phyloP scores from a whole-genome alignment of 2,329 filamentous ascomycete genomes.

The Colletotrichum cereale region DNA sequence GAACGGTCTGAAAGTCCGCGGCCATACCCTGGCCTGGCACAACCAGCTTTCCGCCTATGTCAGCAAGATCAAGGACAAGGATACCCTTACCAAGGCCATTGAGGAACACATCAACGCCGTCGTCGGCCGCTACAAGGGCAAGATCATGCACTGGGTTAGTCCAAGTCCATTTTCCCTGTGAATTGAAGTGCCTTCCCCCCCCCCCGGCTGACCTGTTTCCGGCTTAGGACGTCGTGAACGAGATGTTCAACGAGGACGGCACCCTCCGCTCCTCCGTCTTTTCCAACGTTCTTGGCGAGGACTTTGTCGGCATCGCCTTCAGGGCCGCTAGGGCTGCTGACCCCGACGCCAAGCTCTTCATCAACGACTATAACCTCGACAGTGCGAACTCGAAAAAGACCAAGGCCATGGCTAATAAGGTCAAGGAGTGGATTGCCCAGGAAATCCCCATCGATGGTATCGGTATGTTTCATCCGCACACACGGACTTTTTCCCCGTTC shows the following conservation, averaged over 20 bases:
- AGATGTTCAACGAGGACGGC: slow-evolving; percentile 73
- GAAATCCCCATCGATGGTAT: neutral
- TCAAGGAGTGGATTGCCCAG: neutral
- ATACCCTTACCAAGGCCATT: slow-evolving; percentile 66
- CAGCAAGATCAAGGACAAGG: slow-evolving; percentile 63
- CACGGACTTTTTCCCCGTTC: neutral
- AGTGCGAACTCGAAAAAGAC: slow-evolving; percentile 69
- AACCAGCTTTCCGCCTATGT: slow-evolving; percentile 73
- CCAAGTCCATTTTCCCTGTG: neutral
- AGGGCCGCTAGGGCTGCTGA: slow-evolving; percentile 65
- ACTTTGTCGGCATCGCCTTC: neutral
- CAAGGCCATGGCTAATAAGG: slow-evolving; percentile 54
- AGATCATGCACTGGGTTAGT: slow-evolving; percentile 68
- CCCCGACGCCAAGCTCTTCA: slow-evolving; percentile 76
- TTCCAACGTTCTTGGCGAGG: neutral
- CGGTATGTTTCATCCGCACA: slow-evolving; percentile 23
- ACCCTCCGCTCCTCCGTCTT: slow-evolving; percentile 49
- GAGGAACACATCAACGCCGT: slow-evolving; percentile 70
- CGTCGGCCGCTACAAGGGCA: slow-evolving; percentile 72
- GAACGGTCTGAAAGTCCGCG: slow-evolving; percentile 71
- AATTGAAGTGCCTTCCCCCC: too few species aligned
- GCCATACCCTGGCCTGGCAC: slow-evolving; percentile 77
- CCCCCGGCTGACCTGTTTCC: neutral
- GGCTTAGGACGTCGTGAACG: slow-evolving; percentile 70
- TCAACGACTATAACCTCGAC: slow-evolving; percentile 81